These are phyloP conservation scores for Chlamydomonas eustigma DNA, from an alignment of 139 green algal genomes.

Conservation along the genomic window DNA sequence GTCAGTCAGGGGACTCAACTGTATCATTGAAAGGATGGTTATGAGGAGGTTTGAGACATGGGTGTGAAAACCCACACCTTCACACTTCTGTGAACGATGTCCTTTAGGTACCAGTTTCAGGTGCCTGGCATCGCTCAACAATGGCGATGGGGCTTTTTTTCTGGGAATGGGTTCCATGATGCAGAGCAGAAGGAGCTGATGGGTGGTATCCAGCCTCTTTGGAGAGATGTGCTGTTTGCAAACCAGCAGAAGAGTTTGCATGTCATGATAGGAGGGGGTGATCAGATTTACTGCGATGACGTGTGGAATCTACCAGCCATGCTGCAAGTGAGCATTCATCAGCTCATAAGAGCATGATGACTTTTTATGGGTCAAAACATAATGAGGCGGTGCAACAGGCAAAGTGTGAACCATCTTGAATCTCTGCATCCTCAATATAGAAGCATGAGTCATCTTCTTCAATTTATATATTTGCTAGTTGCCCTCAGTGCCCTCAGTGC, in stretches of 20 bases:
- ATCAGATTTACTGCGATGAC: conserved; percentile 51
- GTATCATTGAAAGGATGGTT: too few relatives aligned
- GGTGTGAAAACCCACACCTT: too few relatives aligned
- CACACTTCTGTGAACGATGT: too few relatives aligned
- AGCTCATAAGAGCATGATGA: too few relatives aligned
- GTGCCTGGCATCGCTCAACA: conserved; percentile 23
- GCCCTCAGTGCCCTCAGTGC: too few relatives aligned
- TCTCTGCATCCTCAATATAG: neutral
- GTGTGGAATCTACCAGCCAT: conserved; percentile 28
- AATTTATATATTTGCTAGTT: too few relatives aligned
- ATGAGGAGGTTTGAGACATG: too few relatives aligned
- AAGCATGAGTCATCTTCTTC: too few relatives aligned
- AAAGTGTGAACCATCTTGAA: neutral
- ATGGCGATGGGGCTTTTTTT: conserved; percentile 43
- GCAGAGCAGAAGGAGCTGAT: neutral
- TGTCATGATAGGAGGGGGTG: conserved; percentile 52
- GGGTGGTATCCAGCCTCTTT: conserved; percentile 32
- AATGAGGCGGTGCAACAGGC: too few relatives aligned
- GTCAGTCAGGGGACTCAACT: too few relatives aligned
- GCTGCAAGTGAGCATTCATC: conserved; percentile 5
- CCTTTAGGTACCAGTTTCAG: conserved; percentile 24
- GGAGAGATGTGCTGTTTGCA: conserved; percentile 24
- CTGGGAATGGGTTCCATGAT: conserved; percentile 33
- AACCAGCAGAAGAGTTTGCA: conserved; percentile 57
- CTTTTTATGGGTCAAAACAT: too few relatives aligned